Base-by-base conservation (phyloP, 495 filamentous ascomycete species). In the Penicillium bialowiezense region DNA sequence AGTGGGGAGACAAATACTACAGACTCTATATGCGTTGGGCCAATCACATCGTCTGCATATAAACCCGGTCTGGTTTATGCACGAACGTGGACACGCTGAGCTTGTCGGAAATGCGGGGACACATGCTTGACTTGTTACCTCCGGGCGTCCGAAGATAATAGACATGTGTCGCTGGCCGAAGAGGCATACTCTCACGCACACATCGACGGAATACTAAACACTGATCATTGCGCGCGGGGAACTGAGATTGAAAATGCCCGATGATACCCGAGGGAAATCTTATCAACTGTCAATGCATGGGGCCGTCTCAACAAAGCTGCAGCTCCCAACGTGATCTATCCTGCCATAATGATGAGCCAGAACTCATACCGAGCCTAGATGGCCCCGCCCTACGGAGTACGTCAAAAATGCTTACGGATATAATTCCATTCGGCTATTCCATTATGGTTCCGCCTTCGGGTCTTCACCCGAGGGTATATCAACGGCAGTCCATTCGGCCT, bases 371-470 rank as follows among this genome's bases (percentile, higher is more conserved):
- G 9, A 15, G 5, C 38, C 5, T 32, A 28, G 9, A 28, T 28
- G 9, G 5, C 33, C 48, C 44, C 41, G 41, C 32, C 17, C 17
- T 31, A 42, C 34, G 41, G 48, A 50, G 23, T n/a, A n/a, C n/a
- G n/a, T n/a, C n/a, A n/a, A n/a, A n/a, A n/a, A n/a, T n/a, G n/a
- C n/a, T n/a, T n/a, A n/a, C n/a, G n/a, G n/a, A n/a, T n/a, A n/a
- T 26, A 41, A 32, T 24, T 46, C 41, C 23, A 28, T 20, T 50
- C 58, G 58, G 55, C 55, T 58, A 56, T 56, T 53, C 48, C 34
- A 29, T 49, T 58, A 53, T 58, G 35, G 55, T 51, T 40, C 43
- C 39, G 21, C 35, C 23, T 20, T 48, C 52, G 52, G 51, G 13
- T 10, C 37, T 23, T 4, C 15, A 50, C 24, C 41, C 52, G 46